Conservation (phyloP, 805 yeast genomes). For the Candida railenensis region DNA sequence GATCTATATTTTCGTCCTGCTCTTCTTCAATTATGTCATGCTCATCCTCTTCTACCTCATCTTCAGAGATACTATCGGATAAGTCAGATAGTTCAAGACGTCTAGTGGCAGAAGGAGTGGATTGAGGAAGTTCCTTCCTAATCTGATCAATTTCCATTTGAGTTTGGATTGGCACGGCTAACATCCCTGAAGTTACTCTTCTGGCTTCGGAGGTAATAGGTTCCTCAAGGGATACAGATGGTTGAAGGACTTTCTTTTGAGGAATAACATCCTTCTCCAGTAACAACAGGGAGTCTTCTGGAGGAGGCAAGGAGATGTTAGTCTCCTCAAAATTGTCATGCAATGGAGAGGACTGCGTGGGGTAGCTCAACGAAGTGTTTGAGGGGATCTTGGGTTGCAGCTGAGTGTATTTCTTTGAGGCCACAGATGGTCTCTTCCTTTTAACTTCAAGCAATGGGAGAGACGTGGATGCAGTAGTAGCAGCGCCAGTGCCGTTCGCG, state of each 20-base stretch:
- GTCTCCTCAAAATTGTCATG: slow-evolving; percentile 13
- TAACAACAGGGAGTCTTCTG: slow-evolving; percentile 14
- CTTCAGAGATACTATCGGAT: slow-evolving; percentile 3
- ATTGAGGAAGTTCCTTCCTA: slow-evolving; percentile 1
- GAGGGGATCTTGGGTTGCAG: neutral
- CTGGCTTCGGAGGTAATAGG: slow-evolving; percentile 10
- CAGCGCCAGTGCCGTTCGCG: no score
- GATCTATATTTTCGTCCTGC: neutral
- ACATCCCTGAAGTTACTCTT: slow-evolving; percentile 44
- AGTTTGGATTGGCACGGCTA: slow-evolving; percentile 30
- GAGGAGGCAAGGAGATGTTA: slow-evolving; percentile 36
- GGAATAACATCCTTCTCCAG: slow-evolving; percentile 23
- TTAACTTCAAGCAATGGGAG: slow-evolving; percentile 1
- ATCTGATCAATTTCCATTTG: slow-evolving; percentile 22
- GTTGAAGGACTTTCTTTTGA: slow-evolving; percentile 17
- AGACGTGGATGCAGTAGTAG: neutral
- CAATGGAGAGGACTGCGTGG: neutral
- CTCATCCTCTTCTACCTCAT: slow-evolving; percentile 2
- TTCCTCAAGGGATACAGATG: slow-evolving; percentile 2
- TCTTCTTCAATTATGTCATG: neutral
- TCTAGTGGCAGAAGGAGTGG: neutral
- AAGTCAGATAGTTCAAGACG: neutral
- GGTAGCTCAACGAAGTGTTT: neutral
- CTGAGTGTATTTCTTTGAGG: neutral
- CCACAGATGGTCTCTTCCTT: slow-evolving; percentile 5